phyloP scores from a whole-genome alignment of 768 basidiomycete species.

The Pisolithus tinctorius region DNA sequence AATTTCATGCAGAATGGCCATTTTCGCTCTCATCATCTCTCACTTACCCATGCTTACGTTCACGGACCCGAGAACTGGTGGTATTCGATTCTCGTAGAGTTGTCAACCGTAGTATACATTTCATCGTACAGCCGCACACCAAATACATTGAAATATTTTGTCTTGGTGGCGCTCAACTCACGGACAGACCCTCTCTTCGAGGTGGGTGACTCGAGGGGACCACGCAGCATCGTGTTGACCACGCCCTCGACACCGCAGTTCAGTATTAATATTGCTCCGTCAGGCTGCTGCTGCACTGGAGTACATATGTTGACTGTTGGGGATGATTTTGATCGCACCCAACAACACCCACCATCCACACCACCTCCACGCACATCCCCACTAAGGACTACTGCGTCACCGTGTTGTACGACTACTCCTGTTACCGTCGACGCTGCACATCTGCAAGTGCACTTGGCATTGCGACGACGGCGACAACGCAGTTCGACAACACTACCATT shows the following conservation, averaged over 20 bases:
- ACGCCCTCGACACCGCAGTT: slow-evolving; percentile 21
- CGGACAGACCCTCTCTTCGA: neutral
- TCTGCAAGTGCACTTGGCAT: neutral
- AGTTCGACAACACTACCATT: neutral
- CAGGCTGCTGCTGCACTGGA: neutral
- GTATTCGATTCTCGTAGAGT: slow-evolving; percentile 24
- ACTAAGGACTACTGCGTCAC: neutral
- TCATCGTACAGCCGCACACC: neutral
- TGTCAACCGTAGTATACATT: slow-evolving; percentile 8
- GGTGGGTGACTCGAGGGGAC: neutral
- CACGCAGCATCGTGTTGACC: slow-evolving; percentile 24
- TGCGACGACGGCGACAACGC: slow-evolving; percentile 4
- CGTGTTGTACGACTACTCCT: neutral
- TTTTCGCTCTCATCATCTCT: slow-evolving; percentile 25
- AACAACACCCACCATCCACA: slow-evolving; percentile 11
- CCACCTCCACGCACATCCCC: slow-evolving; percentile 13
- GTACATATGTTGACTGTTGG: neutral
- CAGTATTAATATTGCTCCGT: neutral
- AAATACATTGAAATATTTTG: slow-evolving; percentile 12
- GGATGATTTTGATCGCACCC: slow-evolving; percentile 1
- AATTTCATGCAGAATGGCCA: slow-evolving; percentile 27
- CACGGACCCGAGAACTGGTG: slow-evolving; percentile 27
- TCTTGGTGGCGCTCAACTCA: neutral
- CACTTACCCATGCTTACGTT: slow-evolving; percentile 26
- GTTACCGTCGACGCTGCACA: neutral